Percentiles rank a stretch among this genome's conserved stretches.
Conservation (phyloP, 2,329 filamentous ascomycete species). For the Sporothrix luriei region DNA sequence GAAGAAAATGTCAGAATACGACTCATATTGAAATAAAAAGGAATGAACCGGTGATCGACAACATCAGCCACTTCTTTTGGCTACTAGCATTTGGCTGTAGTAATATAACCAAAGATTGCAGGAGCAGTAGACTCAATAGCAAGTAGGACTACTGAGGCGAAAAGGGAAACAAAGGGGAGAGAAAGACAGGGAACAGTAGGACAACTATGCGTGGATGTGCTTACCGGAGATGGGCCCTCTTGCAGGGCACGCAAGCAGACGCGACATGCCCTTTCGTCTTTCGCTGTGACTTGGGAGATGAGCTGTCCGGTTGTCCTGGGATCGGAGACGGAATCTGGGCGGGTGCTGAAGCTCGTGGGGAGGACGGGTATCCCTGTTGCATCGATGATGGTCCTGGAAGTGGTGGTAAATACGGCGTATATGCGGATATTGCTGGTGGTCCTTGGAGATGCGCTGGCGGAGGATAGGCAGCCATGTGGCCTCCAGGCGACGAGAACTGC, state of each 20-base stretch:
- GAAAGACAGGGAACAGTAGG: background rate
- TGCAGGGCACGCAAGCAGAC: constrained; percentile 83
- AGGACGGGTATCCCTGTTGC: constrained; percentile 33
- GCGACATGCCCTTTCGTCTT: constrained; percentile 81
- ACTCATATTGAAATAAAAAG: background rate
- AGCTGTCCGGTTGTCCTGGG: constrained; percentile 34
- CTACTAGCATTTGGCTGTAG: background rate
- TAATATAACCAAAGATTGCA: background rate
- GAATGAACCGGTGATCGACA: background rate
- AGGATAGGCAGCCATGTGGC: constrained; percentile 39
- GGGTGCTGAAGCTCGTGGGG: constrained; percentile 41
- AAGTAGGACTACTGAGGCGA: background rate
- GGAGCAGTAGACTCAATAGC: background rate
- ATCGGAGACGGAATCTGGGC: constrained; percentile 53
- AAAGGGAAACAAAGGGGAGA: background rate
- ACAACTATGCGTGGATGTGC: constrained; percentile 34
- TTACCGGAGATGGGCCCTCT: constrained; percentile 75
- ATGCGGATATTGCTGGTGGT: constrained; percentile 40
- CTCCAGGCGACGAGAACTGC: constrained; percentile 38
- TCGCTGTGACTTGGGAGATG: constrained; percentile 62
- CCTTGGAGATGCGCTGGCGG: constrained; percentile 37
- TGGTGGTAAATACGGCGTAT: constrained; percentile 39
- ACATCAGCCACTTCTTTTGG: background rate
- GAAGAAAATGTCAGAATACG: background rate
- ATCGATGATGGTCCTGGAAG: constrained; percentile 34